phyloP scores from a whole-genome alignment of 768 basidiomycete species.

The Leucogyrophana mollusca region DNA sequence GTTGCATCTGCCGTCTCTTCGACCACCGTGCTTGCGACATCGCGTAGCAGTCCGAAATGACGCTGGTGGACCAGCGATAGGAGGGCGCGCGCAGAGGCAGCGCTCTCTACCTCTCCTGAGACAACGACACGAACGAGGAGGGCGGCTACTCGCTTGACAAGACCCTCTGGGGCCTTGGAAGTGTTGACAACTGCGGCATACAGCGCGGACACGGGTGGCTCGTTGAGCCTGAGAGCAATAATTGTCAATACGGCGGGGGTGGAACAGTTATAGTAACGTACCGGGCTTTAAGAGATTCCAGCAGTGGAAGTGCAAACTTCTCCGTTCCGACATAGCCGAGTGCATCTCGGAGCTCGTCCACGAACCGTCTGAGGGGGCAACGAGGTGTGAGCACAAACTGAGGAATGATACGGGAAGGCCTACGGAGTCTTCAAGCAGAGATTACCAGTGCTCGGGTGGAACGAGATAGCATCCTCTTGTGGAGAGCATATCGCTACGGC shows the following conservation, averaged over 20 bases:
- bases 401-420: constrained; percentile 21
- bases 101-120: not conserved
- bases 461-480: constrained; percentile 52
- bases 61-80: constrained; percentile 66
- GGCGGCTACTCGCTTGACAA: constrained; percentile 21
- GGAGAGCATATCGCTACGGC: constrained; percentile 62
- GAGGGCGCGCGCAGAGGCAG: constrained; percentile 30
- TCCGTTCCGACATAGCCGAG: constrained; percentile 52
- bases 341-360: constrained; percentile 44
- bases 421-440: constrained; percentile 49
- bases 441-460: constrained; percentile 40
- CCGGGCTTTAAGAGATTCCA: constrained; percentile 38
- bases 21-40: constrained; percentile 36
- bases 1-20: constrained; percentile 21
- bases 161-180: constrained; percentile 13
- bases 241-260: too few relatives aligned
- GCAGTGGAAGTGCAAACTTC: constrained; percentile 55
- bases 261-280: constrained; percentile 33
- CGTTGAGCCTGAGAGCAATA: constrained; percentile 26
- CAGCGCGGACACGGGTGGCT: constrained; percentile 23
- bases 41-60: constrained; percentile 49
- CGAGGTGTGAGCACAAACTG: not conserved
- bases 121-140: constrained; percentile 20
- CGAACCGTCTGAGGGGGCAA: constrained; percentile 37
- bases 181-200: constrained; percentile 31